Evolutionary conservation across 2,329 filamentous ascomycete species (phyloP), one percentile per base, ranked within the genome.

Genomic region (Beauveria brongniartii): DNA sequence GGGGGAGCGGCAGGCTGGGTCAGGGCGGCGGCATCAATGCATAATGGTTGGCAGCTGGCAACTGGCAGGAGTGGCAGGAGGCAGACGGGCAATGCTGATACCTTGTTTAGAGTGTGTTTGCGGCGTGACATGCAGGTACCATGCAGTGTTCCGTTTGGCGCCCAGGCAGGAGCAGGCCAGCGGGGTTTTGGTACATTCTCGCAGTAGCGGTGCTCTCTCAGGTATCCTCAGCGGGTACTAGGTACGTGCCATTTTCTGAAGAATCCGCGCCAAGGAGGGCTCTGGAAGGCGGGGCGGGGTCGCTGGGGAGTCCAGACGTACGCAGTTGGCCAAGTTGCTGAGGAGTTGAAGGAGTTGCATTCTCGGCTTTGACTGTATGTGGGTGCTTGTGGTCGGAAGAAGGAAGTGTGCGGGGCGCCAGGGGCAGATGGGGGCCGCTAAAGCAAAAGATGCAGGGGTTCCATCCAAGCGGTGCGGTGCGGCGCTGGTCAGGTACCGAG

Each of bases 81-180:
- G 41, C 41, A 55, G 48, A 57, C 55, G 44, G 43, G 47, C 24
- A 30, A 40, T 3, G 18, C 22, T 57, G 55, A 44, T 57, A 57
- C 55, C 44, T 57, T 44, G 7, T 28, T 26, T 20, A 28, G 41
- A 6, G 41, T 34, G 40, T n/a, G 18, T 46, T 44, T 43, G 26
- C 53, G 24, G 28, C 43, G 6, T 24, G n/a, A 7, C 28, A 57
- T 57, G 55, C 55, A 57, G 55, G 55, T 57, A 57, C 55, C 37
- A 30, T 6, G 16, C 22, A 22, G 14, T 41, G 30, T 24, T 24
- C 9, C 20, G 22, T 48, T 48, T 57, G 53, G 40, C 53, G 40
- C 40, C 40, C 37, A 55, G 53, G 53, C 37, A 51, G 26, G 28
- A 51, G 18, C 26, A 34, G 48, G 26, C 26, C 8, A 18, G 28